phyloP scores from a whole-genome alignment of 305 asterid genomes.

The Solanum hybrid region DNA sequence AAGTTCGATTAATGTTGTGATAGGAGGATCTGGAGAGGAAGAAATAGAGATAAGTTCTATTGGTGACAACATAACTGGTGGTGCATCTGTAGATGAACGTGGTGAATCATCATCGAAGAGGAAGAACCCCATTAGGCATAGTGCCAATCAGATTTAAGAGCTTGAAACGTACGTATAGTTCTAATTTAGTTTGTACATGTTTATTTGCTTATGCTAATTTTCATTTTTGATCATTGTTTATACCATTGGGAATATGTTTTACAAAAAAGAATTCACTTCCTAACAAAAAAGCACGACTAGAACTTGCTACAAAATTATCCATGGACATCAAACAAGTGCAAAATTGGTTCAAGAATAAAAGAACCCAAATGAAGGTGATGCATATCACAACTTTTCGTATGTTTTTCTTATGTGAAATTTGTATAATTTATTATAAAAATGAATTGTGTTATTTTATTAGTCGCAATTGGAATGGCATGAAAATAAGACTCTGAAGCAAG shows the following conservation, averaged over 20 bases:
- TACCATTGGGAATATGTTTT: neutral
- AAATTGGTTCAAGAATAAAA: neutral
- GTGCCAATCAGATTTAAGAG: neutral
- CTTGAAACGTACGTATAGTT: neutral
- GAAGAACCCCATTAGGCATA: neutral
- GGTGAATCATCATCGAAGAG: neutral
- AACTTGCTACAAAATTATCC: neutral
- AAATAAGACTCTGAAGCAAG: conserved; percentile 48
- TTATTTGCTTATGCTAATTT: neutral
- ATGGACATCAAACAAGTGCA: neutral
- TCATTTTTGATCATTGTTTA: neutral
- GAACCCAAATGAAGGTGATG: neutral
- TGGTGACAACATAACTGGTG: neutral
- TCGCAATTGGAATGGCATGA: conserved; percentile 69
- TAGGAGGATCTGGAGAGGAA: neutral
- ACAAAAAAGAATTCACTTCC: neutral
- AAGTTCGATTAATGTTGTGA: conserved; percentile 3
- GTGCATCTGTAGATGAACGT: neutral
- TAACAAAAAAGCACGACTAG: neutral
- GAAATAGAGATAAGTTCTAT: neutral
- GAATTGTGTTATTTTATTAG: conserved; percentile 16
- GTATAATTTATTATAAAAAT: neutral
- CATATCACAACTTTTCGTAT: neutral
- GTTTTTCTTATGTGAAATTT: too few species aligned
- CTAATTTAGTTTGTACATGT: neutral